phyloP scores from a whole-genome alignment of 169 alveolate genomes.

The Babesia bovis region DNA sequence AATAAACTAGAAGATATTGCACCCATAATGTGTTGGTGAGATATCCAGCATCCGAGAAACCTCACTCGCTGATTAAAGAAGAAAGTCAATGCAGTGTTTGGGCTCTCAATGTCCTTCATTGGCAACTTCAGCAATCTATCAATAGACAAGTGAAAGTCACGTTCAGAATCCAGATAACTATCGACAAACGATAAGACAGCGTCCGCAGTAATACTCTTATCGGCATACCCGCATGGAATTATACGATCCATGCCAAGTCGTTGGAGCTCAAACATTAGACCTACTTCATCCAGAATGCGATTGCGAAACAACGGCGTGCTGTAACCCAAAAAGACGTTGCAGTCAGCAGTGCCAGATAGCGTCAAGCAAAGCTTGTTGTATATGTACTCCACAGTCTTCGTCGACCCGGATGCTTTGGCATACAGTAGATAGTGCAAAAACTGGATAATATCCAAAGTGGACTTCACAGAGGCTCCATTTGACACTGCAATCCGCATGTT shows the following conservation, averaged over 20 bases:
- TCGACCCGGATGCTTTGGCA: background rate
- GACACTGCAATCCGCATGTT: too few relatives aligned
- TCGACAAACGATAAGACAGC: background rate
- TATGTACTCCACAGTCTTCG: conserved; percentile 1
- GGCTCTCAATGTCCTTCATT: conserved; percentile 7
- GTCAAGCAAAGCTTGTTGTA: background rate
- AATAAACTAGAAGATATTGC: background rate
- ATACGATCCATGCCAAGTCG: conserved; percentile 12
- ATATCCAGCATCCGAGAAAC: conserved; percentile 34
- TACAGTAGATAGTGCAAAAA: background rate
- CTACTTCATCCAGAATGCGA: background rate
- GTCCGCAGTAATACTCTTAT: background rate
- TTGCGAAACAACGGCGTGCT: background rate
- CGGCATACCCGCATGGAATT: background rate
- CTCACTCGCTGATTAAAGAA: conserved; percentile 6
- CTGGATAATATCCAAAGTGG: conserved; percentile 7
- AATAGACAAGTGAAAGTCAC: background rate
- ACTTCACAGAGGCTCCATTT: background rate
- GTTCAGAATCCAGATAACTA: background rate
- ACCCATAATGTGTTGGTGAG: conserved; percentile 20
- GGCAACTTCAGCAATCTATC: background rate
- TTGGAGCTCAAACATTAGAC: conserved; percentile 10
- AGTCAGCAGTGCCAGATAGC: too few relatives aligned
- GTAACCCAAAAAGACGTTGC: background rate
- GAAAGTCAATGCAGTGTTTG: conserved; percentile 3